Conservation (phyloP, 2,329 filamentous ascomycete species). For the Verticillium alfalfae region DNA sequence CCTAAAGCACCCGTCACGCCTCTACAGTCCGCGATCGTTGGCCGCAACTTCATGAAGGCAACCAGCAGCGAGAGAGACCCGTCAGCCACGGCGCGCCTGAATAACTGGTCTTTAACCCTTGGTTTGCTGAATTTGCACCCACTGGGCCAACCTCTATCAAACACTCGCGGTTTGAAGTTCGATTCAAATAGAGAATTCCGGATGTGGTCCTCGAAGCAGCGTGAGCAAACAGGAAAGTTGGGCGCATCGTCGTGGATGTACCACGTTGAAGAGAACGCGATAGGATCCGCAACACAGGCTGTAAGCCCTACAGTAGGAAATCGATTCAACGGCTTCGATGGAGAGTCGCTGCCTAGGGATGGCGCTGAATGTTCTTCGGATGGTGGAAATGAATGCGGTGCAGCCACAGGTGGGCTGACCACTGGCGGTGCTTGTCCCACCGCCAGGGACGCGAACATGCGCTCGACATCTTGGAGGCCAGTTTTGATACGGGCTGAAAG, state of each 20-base stretch:
- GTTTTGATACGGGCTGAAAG: neutral
- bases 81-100: constrained; percentile 18
- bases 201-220: constrained; percentile 32
- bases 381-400: neutral
- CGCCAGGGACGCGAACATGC: neutral
- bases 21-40: constrained; percentile 21
- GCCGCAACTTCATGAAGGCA: constrained; percentile 20
- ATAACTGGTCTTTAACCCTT: constrained; percentile 23
- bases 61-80: constrained; percentile 19
- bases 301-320: constrained; percentile 9
- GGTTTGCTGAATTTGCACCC: constrained; percentile 27
- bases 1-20: constrained; percentile 13
- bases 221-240: constrained; percentile 26
- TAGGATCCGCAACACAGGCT: constrained; percentile 20
- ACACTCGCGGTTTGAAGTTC: constrained; percentile 16
- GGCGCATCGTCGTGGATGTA: constrained; percentile 26
- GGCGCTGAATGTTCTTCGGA: neutral
- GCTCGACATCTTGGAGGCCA: neutral
- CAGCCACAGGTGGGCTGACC: neutral
- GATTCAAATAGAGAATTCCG: constrained; percentile 18
- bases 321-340: neutral
- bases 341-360: neutral
- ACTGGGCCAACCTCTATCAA: constrained; percentile 18
- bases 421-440: neutral
- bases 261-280: constrained; percentile 27